Conservation (phyloP, 2,329 filamentous ascomycete genomes). For the Pestalotiopsis sp. region DNA sequence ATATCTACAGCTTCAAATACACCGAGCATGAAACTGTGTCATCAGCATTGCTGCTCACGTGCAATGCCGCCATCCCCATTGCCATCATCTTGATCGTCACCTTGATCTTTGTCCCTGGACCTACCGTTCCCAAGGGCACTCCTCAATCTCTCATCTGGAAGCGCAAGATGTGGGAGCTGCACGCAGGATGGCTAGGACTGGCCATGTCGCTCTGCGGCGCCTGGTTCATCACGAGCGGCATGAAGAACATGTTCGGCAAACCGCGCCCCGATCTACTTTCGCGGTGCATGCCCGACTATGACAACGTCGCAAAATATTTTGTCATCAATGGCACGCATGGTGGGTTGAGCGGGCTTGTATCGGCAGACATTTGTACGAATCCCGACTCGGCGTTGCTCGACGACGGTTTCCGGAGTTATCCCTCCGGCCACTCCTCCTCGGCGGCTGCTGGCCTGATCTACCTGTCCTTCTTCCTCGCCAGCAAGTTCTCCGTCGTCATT, state of each 20-base stretch:
- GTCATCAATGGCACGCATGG: conserved; percentile 58
- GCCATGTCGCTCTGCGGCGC: conserved; percentile 71
- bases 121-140: conserved; percentile 64
- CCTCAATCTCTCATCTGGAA: conserved; percentile 71
- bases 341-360: conserved; percentile 69
- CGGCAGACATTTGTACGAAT: conserved; percentile 75
- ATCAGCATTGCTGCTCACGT: conserved; percentile 64
- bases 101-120: conserved; percentile 72
- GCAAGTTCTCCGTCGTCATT: conserved; percentile 76
- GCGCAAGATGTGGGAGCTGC: conserved; percentile 88
- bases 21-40: conserved; percentile 73
- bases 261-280: conserved; percentile 81
- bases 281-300: conserved; percentile 76
- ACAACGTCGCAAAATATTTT: conserved; percentile 58
- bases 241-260: conserved; percentile 77
- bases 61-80: conserved; percentile 66
- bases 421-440: conserved; percentile 75
- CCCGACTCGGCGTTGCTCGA: conserved; percentile 62
- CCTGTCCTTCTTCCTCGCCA: conserved; percentile 83
- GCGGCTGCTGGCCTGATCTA: conserved; percentile 82
- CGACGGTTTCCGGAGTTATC: conserved; percentile 86
- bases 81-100: conserved; percentile 69
- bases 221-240: conserved; percentile 81
- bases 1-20: conserved; percentile 65
- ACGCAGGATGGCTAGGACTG: conserved; percentile 82